Conservation (phyloP, 2,329 filamentous ascomycete genomes). For the Colletotrichum ledebouriae region DNA sequence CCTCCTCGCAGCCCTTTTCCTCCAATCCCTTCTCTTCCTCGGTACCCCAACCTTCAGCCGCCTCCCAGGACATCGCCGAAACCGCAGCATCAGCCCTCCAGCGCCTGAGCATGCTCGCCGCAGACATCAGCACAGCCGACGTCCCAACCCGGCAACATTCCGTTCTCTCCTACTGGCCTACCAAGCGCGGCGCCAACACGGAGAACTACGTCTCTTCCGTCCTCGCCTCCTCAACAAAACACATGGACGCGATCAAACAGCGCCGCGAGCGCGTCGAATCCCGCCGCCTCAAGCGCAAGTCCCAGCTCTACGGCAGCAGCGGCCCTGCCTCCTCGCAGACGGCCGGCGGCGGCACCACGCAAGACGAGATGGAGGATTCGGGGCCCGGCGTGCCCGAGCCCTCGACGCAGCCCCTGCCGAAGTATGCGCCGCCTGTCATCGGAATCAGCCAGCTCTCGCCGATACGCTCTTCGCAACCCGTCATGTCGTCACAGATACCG, state of each 20-base stretch:
- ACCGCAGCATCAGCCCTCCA: constrained; percentile 32
- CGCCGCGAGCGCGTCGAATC: constrained; percentile 51
- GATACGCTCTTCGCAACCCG: constrained; percentile 25
- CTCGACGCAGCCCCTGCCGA: constrained; percentile 34
- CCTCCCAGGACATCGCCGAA: not conserved
- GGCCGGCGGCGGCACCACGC: constrained; percentile 19
- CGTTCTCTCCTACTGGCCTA: constrained; percentile 56
- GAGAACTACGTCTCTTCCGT: constrained; percentile 56
- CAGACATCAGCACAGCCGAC: constrained; percentile 20
- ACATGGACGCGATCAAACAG: constrained; percentile 52
- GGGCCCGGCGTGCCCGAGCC: constrained; percentile 20
- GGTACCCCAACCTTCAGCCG: constrained; percentile 16
- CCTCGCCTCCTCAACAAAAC: constrained; percentile 51
- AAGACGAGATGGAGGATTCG: constrained; percentile 35
- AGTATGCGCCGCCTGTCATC: constrained; percentile 29
- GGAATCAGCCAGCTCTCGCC: constrained; percentile 33
- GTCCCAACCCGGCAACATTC: constrained; percentile 40
- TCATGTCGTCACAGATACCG: constrained; percentile 45
- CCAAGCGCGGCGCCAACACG: constrained; percentile 52
- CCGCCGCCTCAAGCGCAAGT: constrained; percentile 37
- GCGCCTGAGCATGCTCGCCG: constrained; percentile 42
- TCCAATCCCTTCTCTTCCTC: constrained; percentile 28
- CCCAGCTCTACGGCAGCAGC: constrained; percentile 25
- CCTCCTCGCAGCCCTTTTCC: constrained; percentile 1
- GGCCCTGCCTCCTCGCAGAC: constrained; percentile 20